These are phyloP conservation scores for Aspergillus arachidicola DNA, from an alignment of 2,329 filamentous ascomycete species.

Conservation along the genomic window DNA sequence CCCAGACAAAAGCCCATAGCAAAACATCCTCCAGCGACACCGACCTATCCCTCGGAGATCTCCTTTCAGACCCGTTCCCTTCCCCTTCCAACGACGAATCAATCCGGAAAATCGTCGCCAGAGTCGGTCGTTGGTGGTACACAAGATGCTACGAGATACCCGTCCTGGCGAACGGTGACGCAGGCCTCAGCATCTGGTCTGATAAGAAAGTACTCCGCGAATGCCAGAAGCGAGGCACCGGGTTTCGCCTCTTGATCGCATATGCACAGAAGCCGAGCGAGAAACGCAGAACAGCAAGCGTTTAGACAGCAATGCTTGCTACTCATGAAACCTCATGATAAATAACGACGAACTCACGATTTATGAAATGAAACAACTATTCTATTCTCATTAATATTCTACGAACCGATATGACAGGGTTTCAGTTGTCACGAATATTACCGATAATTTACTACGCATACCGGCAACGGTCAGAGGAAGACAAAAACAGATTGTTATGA, in stretches of 20 bases:
- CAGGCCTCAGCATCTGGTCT: slow-evolving; percentile 72
- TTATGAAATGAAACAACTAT: slow-evolving; percentile 1
- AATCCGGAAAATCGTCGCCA: slow-evolving; percentile 89
- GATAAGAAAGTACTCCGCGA: slow-evolving; percentile 76
- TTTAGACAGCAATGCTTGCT: slow-evolving; percentile 24
- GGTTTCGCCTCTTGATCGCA: slow-evolving; percentile 86
- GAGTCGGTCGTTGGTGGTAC: slow-evolving; percentile 96
- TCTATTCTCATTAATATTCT: background rate
- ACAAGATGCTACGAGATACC: slow-evolving; percentile 83
- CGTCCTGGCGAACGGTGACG: slow-evolving; percentile 52
- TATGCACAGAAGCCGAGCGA: slow-evolving; percentile 77
- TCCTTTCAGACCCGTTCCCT: slow-evolving; percentile 72
- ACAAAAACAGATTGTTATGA: slow-evolving; percentile 9
- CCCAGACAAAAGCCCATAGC: slow-evolving; percentile 20
- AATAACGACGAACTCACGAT: slow-evolving; percentile 15
- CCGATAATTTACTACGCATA: slow-evolving; percentile 4
- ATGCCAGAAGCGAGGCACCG: slow-evolving; percentile 83
- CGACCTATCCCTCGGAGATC: slow-evolving; percentile 62
- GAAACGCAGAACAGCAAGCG: slow-evolving; percentile 48
- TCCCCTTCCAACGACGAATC: slow-evolving; percentile 73
- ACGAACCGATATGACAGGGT: background rate
- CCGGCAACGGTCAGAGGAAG: background rate
- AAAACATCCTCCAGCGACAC: slow-evolving; percentile 41
- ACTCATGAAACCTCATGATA: background rate
- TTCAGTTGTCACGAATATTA: background rate